A percentile compares a stretch with the other conserved stretches of the same genome.
Conservation (phyloP, 1,139 yeast species). For the Zygosaccharomyces pseudobailii region DNA sequence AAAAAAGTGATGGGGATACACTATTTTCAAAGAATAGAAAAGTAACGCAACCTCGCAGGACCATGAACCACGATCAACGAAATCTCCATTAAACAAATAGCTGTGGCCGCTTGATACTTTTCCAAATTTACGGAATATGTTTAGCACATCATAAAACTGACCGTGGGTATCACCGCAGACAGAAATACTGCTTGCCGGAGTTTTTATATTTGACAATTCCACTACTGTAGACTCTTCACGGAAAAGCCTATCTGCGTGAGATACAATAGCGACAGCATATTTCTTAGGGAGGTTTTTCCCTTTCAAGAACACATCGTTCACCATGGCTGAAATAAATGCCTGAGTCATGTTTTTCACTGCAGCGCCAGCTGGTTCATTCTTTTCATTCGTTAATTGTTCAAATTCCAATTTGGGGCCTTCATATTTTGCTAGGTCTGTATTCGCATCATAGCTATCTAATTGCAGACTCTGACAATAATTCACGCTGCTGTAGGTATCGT, state of each 20-base stretch:
- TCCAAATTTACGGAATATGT: slow-evolving; percentile 73
- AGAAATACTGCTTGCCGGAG: slow-evolving; percentile 46
- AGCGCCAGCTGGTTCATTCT: slow-evolving; percentile 31
- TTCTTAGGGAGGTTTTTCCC: slow-evolving; percentile 75
- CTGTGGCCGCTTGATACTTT: slow-evolving; percentile 57
- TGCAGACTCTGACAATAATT: slow-evolving; percentile 43
- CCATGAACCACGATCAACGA: slow-evolving; percentile 98
- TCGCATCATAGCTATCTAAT: slow-evolving; percentile 44
- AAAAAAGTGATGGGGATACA: slow-evolving; percentile 68
- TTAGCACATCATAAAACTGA: slow-evolving; percentile 83
- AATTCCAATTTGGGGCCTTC: slow-evolving; percentile 59
- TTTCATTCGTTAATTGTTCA: slow-evolving; percentile 31
- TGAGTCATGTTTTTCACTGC: slow-evolving; percentile 36
- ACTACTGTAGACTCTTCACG: slow-evolving; percentile 67
- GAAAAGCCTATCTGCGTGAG: slow-evolving; percentile 65
- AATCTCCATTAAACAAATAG: slow-evolving; percentile 91
- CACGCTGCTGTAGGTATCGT: slow-evolving; percentile 41
- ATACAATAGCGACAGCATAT: slow-evolving; percentile 78
- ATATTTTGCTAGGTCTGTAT: slow-evolving; percentile 42
- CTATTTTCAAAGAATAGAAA: slow-evolving; percentile 70
- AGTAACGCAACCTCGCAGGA: slow-evolving; percentile 91
- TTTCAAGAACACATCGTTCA: slow-evolving; percentile 55
- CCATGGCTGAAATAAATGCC: slow-evolving; percentile 60
- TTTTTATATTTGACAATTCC: slow-evolving; percentile 48
- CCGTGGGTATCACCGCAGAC: slow-evolving; percentile 99